phyloP scores from a whole-genome alignment of 495 filamentous ascomycete species.

The Xylaria flabelliformis region DNA sequence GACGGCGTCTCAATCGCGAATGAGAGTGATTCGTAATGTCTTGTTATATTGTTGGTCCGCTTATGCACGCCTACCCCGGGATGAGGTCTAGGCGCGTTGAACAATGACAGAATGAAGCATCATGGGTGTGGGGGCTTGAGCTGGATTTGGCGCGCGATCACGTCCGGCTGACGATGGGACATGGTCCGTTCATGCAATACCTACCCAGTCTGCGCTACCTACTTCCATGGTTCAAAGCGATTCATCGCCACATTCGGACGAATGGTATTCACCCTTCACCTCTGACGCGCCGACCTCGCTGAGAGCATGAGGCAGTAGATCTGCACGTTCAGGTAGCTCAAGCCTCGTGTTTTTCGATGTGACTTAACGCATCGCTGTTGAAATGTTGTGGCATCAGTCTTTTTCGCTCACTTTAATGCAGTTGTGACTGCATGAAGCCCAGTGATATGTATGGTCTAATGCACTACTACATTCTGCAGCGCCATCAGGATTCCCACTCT shows the following conservation, averaged over 20 bases:
- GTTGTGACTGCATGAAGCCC: background rate
- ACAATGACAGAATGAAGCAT: background rate
- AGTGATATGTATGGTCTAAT: conserved; percentile 6
- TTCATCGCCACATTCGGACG: conserved; percentile 18
- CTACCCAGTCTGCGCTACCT: conserved; percentile 4
- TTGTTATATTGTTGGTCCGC: background rate
- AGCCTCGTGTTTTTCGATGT: conserved; percentile 8
- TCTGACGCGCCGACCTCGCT: conserved; percentile 11
- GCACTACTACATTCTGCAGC: conserved; percentile 4
- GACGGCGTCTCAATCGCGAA: conserved; percentile 14
- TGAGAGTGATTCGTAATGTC: conserved; percentile 11
- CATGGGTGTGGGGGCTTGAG: conserved; percentile 14
- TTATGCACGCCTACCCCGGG: background rate
- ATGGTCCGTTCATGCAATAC: conserved; percentile 19
- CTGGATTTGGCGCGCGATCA: conserved; percentile 16
- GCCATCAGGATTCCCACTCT: background rate
- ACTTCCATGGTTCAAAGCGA: conserved; percentile 3
- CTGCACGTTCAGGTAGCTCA: conserved; percentile 6
- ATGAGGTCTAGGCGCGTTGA: conserved; percentile 1
- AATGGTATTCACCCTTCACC: conserved; percentile 17
- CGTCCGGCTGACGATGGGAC: conserved; percentile 8
- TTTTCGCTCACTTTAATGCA: background rate
- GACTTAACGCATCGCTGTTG: background rate
- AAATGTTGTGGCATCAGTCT: background rate
- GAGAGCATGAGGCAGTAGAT: conserved; percentile 1